Percentiles rank a stretch among this genome's conserved stretches.
Conservation (phyloP, 139 green algal species). For the Edaphochlamys debaryana region DNA sequence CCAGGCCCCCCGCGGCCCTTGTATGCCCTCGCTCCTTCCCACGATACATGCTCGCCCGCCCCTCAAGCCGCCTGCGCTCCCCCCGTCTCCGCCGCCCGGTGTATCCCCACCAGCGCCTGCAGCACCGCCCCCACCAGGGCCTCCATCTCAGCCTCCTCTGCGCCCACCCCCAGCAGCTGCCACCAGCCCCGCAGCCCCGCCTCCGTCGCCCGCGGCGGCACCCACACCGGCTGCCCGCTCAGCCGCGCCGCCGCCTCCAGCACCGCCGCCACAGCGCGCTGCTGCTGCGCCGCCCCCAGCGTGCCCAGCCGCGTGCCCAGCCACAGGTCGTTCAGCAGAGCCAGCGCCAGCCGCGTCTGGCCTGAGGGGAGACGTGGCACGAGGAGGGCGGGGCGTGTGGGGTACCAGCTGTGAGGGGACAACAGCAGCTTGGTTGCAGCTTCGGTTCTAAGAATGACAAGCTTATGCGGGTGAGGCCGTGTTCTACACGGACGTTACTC, state of each 20-base stretch:
- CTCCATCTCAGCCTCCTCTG: neutral
- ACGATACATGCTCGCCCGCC: no score
- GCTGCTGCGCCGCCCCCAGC: neutral
- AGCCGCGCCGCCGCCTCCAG: constrained; percentile 21
- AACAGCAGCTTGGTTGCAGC: no score
- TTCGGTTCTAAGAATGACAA: no score
- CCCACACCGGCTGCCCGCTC: neutral
- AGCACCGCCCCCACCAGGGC: constrained; percentile 8
- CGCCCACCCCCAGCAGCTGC: constrained; percentile 22
- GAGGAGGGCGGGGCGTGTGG: no score
- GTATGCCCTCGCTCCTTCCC: no score
- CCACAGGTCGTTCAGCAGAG: constrained; percentile 32
- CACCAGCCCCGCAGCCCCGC: constrained; percentile 15
- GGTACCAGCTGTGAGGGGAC: no score
- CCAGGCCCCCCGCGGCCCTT: no score
- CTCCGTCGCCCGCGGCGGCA: constrained; percentile 3
- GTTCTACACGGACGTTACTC: no score
- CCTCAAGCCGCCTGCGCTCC: no score
- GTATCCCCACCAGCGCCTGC: neutral
- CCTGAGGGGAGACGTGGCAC: no score
- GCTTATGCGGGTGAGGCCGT: no score
- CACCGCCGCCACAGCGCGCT: neutral
- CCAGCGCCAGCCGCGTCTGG: constrained; percentile 15
- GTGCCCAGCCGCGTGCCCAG: neutral
- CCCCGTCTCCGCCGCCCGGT: neutral